Percentiles rank a stretch among this genome's conserved stretches.
These are phyloP conservation scores for Sporothrix globosa DNA, from an alignment of 2,329 filamentous ascomycete genomes.

Conservation along the genomic window DNA sequence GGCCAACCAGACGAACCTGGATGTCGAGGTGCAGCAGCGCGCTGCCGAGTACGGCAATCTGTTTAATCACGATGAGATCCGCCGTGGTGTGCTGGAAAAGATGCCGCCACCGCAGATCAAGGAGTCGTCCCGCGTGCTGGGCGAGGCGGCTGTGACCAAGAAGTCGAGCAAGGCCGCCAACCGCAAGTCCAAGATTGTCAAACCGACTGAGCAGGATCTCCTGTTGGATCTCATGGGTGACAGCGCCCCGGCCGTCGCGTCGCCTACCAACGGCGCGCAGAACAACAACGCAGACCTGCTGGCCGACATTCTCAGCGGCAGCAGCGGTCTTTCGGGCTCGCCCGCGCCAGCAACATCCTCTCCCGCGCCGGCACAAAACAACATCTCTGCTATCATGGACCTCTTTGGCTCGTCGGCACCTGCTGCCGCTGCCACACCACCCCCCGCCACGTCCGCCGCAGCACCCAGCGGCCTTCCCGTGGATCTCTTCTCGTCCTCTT, in stretches of 20 bases:
- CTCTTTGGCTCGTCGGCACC: conserved; percentile 63
- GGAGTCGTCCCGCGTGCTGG: conserved; percentile 88
- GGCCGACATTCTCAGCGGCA: conserved; percentile 84
- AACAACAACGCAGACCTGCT: conserved; percentile 87
- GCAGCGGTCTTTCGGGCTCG: conserved; percentile 55
- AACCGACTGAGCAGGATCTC: conserved; percentile 88
- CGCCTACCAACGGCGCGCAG: conserved; percentile 59
- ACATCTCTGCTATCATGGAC: conserved; percentile 82
- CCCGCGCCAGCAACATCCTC: conserved; percentile 49
- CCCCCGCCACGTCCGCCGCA: conserved; percentile 47
- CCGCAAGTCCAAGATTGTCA: conserved; percentile 74
- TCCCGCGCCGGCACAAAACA: conserved; percentile 59
- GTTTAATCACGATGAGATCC: conserved; percentile 86
- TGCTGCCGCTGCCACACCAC: conserved; percentile 42
- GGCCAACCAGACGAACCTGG: conserved; percentile 79
- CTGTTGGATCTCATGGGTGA: conserved; percentile 92
- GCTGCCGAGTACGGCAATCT: conserved; percentile 94
- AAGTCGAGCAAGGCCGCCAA: conserved; percentile 70
- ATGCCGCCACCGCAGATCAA: conserved; percentile 98
- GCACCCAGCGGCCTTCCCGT: conserved; percentile 43
- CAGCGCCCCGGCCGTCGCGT: conserved; percentile 54
- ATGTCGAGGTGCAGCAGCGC: conserved; percentile 94
- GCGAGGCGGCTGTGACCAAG: conserved; percentile 65
- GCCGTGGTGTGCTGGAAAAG: conserved; percentile 88
- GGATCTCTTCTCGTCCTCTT: conserved; percentile 57